These are phyloP conservation scores for Lolium perenne DNA, from an alignment of 176 grass and related monocot species.

Conservation along the genomic window DNA sequence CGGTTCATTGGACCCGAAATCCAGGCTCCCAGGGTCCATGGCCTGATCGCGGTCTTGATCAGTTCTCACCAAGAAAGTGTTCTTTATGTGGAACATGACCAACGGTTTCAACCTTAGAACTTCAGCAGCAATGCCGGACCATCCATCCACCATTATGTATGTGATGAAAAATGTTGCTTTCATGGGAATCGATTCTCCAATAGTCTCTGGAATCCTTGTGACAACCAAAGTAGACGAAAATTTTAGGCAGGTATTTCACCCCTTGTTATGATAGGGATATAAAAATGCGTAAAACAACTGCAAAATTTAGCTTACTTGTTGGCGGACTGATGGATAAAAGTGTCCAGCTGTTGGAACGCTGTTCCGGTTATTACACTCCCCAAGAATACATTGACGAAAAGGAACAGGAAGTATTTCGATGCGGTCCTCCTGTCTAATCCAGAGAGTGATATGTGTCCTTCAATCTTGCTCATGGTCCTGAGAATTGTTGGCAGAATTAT, in stretches of 20 bases:
- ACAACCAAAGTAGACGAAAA: neutral
- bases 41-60: slow-evolving; percentile 82
- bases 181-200: slow-evolving; percentile 93
- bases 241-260: slow-evolving; percentile 29
- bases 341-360: slow-evolving; percentile 95
- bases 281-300: slow-evolving; percentile 1
- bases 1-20: slow-evolving; percentile 78
- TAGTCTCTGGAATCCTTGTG: slow-evolving; percentile 80
- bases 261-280: slow-evolving; percentile 4
- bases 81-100: slow-evolving; percentile 87
- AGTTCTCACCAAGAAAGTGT: slow-evolving; percentile 90
- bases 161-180: slow-evolving; percentile 98
- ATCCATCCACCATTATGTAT: slow-evolving; percentile 95
- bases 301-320: slow-evolving; percentile 60
- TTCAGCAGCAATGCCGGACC: slow-evolving; percentile 87
- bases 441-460: slow-evolving; percentile 77
- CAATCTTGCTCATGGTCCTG: slow-evolving; percentile 95
- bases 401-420: slow-evolving; percentile 82
- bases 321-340: slow-evolving; percentile 75
- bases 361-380: slow-evolving; percentile 91
- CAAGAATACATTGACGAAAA: slow-evolving; percentile 94
- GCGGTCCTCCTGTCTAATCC: slow-evolving; percentile 85
- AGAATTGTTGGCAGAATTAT: slow-evolving; percentile 90
- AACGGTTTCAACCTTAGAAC: slow-evolving; percentile 89
- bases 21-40: slow-evolving; percentile 90